Percentiles rank a stretch among this genome's conserved stretches.
Evolutionary conservation across 805 yeast genomes (phyloP).

Genomic region (Lachancea mirantina): DNA sequence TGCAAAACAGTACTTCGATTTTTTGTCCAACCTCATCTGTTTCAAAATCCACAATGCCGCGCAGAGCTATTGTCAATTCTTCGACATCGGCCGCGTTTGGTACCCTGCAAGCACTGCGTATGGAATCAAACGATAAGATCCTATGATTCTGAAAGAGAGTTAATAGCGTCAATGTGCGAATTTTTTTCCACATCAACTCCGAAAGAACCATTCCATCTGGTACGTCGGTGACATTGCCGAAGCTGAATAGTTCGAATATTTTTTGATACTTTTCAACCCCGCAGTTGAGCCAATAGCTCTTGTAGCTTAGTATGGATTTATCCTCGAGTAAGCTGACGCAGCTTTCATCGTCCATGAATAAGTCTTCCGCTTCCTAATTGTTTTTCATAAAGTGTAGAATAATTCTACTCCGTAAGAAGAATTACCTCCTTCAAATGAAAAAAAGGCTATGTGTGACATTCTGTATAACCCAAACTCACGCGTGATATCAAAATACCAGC

Average conservation of each 20-base stretch:
- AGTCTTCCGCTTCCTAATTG: too few relatives aligned
- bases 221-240: constrained; percentile 22
- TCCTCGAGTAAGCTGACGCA: constrained; percentile 17
- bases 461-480: constrained; percentile 28
- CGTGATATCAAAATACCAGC: constrained; percentile 23
- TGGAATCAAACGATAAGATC: constrained; percentile 12
- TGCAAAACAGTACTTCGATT: constrained; percentile 11
- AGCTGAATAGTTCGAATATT: constrained; percentile 23
- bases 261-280: constrained; percentile 4
- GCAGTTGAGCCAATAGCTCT: constrained; percentile 21
- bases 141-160: constrained; percentile 16
- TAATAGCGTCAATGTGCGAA: constrained; percentile 20
- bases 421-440: too few relatives aligned
- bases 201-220: constrained; percentile 8
- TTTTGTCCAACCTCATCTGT: constrained; percentile 19
- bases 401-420: too few relatives aligned
- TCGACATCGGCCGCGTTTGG: constrained; percentile 15
- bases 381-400: too few relatives aligned
- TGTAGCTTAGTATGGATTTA: constrained; percentile 18
- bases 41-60: constrained; percentile 12
- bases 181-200: constrained; percentile 15
- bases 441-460: constrained; percentile 22
- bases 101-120: constrained; percentile 13
- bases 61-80: constrained; percentile 13
- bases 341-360: too few relatives aligned